Base-by-base conservation (phyloP, 768 basidiomycete genomes). In the Amanita thiersii region DNA sequence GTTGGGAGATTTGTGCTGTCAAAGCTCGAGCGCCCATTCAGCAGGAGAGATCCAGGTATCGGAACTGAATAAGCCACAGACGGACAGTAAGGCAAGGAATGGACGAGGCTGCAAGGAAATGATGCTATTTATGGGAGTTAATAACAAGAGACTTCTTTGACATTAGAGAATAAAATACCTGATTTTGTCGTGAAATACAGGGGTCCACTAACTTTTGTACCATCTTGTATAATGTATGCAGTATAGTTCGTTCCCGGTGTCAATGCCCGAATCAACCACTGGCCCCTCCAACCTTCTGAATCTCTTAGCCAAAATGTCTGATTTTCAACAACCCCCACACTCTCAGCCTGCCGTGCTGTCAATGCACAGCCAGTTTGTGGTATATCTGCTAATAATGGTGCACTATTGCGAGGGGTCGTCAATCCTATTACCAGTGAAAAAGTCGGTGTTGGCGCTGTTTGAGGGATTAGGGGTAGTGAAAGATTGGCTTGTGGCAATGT, bases 181-280 rank as follows among this genome's bases (percentile, higher is more conserved):
- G 82, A 81, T 63, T 92, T 91, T 2, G 88, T 91, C 5, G 64
- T 56, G 45, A 90, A 82, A 50, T 72, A 81, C 1, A 83, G 72
- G 0, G 86, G 86, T 2, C 75, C 77, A 43, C 70, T 76, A 36
- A 87, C 70, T 50, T 73, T 71, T 34, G 71, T 66, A 5, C 59
- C 63, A 44, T 75, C 68, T 47, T 76, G 65, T 2, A 86, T 51
- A 10, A 79, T 71, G 52, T 78, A 90, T 0, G 72, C 77, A 1
- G 87, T 89, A 51, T 91, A 92, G 51, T 92, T 92, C 23, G 82
- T 86, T 7, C 64, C 63, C 4, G 80, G 67, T 1, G 63, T 59
- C 12, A 93, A 64, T 0, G 70, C 76, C 1, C 66, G 69, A 6
- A 87, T 44, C 2, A 84, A 53, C 71, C 78, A 91, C 51, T 89